Conservation (phyloP, 2,329 filamentous ascomycete genomes). For the Alternaria sp. region DNA sequence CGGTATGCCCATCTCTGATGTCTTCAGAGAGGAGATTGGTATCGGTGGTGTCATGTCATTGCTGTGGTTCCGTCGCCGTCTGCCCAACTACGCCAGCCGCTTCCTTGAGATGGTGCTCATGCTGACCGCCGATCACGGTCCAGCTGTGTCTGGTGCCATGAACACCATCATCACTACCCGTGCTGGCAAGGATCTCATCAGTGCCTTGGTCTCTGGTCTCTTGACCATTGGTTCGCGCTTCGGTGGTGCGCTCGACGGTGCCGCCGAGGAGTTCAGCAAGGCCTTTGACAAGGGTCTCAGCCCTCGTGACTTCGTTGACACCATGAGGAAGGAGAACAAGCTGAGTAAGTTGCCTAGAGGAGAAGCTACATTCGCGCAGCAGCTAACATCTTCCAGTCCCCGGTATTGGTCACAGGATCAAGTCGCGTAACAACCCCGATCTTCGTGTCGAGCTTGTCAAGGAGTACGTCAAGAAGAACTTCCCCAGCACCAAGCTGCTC, state of each 20-base stretch:
- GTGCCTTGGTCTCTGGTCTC: constrained; percentile 92
- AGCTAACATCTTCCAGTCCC: constrained; percentile 66
- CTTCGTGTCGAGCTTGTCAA: constrained; percentile 99
- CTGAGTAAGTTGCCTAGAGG: constrained; percentile 68
- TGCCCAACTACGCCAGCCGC: constrained; percentile 95
- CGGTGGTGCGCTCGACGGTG: constrained; percentile 96
- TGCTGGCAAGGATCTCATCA: constrained; percentile 98
- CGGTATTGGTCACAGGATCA: constrained; percentile 98
- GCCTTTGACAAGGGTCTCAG: constrained; percentile 98
- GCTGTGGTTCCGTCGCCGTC: constrained; percentile 98
- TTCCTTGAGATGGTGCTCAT: constrained; percentile 99
- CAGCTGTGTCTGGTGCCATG: constrained; percentile 99
- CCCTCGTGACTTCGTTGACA: constrained; percentile 98
- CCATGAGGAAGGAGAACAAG: constrained; percentile 99
- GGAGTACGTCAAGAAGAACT: constrained; percentile 97
- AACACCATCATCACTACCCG: constrained; percentile 99
- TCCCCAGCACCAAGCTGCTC: constrained; percentile 97
- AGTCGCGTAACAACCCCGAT: constrained; percentile 99
- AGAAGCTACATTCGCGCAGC: background rate
- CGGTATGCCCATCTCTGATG: constrained; percentile 99
- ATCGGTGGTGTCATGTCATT: constrained; percentile 99
- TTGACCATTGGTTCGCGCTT: constrained; percentile 98
- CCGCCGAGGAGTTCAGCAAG: constrained; percentile 97
- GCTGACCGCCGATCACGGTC: constrained; percentile 99
- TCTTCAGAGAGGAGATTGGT: constrained; percentile 98